Evolutionary conservation across 805 yeast genomes (phyloP).

Genomic region (Diddensiella transvaalensis): DNA sequence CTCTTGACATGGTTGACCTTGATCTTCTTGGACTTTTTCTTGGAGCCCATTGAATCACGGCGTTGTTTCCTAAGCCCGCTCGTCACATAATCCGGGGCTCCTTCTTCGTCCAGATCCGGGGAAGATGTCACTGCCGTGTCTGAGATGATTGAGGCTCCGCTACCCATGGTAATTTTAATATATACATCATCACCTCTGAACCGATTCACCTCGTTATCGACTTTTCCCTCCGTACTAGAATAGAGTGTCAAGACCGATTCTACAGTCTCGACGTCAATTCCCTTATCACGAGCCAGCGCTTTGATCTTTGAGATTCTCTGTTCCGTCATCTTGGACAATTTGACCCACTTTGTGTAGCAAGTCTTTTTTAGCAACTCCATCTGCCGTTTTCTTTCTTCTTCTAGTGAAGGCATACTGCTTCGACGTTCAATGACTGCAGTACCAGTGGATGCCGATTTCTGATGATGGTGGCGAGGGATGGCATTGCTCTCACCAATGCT

Average conservation of each 20-base stretch:
- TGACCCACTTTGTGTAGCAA: conserved; percentile 28
- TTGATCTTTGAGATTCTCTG: conserved; percentile 25
- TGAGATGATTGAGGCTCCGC: neutral
- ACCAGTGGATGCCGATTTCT: neutral
- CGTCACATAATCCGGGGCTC: conserved; percentile 3
- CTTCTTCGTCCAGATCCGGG: neutral
- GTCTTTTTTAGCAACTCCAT: conserved; percentile 6
- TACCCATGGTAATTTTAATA: conserved; percentile 26
- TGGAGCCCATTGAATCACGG: conserved; percentile 5
- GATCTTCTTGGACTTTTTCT: conserved; percentile 22
- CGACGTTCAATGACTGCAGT: neutral
- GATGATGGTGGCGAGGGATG: neutral
- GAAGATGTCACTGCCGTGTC: neutral
- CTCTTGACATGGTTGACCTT: conserved; percentile 38
- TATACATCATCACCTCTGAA: conserved; percentile 25
- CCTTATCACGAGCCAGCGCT: conserved; percentile 27
- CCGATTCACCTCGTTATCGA: conserved; percentile 24
- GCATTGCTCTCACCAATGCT: no score
- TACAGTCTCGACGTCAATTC: conserved; percentile 28
- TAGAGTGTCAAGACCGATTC: conserved; percentile 27
- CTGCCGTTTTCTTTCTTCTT: conserved; percentile 2
- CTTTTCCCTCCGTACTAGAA: conserved; percentile 16
- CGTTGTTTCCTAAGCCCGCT: neutral
- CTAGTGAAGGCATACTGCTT: neutral
- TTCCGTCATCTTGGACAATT: conserved; percentile 27